Evolutionary conservation across 495 filamentous ascomycete species (phyloP).

Genomic region (Penicillium maclennaniae): DNA sequence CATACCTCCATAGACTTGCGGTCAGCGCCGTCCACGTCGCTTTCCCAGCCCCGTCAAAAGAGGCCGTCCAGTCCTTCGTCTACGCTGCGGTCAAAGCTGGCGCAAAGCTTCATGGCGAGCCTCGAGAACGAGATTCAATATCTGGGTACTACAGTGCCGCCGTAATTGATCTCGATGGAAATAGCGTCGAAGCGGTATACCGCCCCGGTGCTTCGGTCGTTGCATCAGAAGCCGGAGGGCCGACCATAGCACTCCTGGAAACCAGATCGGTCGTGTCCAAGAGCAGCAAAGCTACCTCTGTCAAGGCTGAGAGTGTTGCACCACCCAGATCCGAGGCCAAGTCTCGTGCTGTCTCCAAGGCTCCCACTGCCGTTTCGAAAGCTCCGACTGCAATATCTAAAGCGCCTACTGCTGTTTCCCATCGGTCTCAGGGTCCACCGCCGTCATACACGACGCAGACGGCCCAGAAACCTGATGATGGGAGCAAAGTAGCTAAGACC

Average conservation of each 20-base stretch:
- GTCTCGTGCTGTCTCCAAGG: slow-evolving; percentile 30
- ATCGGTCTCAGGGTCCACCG: slow-evolving; percentile 23
- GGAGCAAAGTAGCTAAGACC: slow-evolving; percentile 45
- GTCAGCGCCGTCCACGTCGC: slow-evolving; percentile 54
- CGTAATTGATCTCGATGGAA: slow-evolving; percentile 57
- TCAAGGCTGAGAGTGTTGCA: slow-evolving; percentile 31
- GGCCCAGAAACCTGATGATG: slow-evolving; percentile 34
- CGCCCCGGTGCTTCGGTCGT: slow-evolving; percentile 28
- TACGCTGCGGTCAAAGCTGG: slow-evolving; percentile 54
- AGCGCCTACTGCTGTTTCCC: slow-evolving; percentile 27
- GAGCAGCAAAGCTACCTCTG: slow-evolving; percentile 29
- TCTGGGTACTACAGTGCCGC: slow-evolving; percentile 57
- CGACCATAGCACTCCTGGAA: slow-evolving; percentile 35
- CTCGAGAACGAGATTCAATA: slow-evolving; percentile 49
- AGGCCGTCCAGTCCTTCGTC: slow-evolving; percentile 58
- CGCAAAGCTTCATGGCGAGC: slow-evolving; percentile 53
- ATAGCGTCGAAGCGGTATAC: slow-evolving; percentile 59
- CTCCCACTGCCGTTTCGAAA: slow-evolving; percentile 27
- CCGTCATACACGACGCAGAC: slow-evolving; percentile 31
- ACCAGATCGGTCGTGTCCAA: slow-evolving; percentile 40
- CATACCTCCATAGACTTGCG: slow-evolving; percentile 34
- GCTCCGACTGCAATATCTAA: slow-evolving; percentile 17
- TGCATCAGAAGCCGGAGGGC: slow-evolving; percentile 26
- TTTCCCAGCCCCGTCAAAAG: slow-evolving; percentile 51
- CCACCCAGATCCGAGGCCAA: slow-evolving; percentile 26